Conservation (phyloP, 148 eudicot genomes). For the Polygonum aviculare region DNA sequence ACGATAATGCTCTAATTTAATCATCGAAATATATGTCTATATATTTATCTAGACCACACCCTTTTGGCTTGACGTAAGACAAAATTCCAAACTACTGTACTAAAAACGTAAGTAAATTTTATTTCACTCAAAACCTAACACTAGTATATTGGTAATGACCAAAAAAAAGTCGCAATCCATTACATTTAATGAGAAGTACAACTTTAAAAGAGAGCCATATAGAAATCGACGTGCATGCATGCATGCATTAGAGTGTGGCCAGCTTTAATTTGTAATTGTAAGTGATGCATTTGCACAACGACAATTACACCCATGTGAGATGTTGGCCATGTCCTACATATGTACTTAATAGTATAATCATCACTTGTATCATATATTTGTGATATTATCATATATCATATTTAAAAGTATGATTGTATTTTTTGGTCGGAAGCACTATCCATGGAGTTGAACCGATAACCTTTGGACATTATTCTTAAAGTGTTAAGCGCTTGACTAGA, state of each 20-base stretch:
- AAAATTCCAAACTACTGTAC: neutral
- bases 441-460: too few relatives aligned
- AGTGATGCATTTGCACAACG: neutral
- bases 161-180: neutral
- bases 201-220: neutral
- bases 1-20: neutral
- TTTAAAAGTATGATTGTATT: too few relatives aligned
- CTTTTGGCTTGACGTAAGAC: neutral
- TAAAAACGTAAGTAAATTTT: neutral
- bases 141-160: neutral
- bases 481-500: too few relatives aligned
- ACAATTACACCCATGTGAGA: conserved; percentile 2
- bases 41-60: neutral
- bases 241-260: neutral
- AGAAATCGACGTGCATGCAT: neutral
- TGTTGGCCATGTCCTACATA: neutral
- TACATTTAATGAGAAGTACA: neutral
- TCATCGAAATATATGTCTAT: neutral
- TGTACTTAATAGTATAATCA: neutral
- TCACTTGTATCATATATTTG: neutral
- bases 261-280: too few relatives aligned
- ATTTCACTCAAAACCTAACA: neutral
- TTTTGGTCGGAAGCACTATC: too few relatives aligned
- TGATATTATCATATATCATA: too few relatives aligned
- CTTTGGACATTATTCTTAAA: too few relatives aligned